phyloP scores from a whole-genome alignment of 208 protist genomes.

The Leishmania aethiopica region DNA sequence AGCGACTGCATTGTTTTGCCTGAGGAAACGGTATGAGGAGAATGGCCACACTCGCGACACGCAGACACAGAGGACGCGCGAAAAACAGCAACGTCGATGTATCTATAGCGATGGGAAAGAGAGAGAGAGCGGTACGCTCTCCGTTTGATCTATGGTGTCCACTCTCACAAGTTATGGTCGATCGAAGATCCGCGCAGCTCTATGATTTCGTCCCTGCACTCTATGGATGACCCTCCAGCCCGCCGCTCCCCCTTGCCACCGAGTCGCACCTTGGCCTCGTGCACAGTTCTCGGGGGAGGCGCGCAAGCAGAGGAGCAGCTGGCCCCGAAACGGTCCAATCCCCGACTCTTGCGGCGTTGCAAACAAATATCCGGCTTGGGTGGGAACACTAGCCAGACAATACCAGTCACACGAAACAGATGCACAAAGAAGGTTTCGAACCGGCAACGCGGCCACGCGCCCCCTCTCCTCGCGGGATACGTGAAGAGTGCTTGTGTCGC shows the following conservation, averaged over 20 bases:
- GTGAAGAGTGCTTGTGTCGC: not conserved
- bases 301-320: no score
- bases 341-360: no score
- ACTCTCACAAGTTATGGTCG: not conserved
- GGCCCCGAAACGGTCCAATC: no score
- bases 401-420: not conserved
- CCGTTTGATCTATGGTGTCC: not conserved
- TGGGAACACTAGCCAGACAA: no score
- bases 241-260: not conserved
- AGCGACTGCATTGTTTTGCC: slow-evolving; percentile 11
- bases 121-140: not conserved
- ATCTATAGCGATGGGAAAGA: not conserved
- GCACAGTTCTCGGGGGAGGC: not conserved
- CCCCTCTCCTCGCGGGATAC: not conserved
- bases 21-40: not conserved
- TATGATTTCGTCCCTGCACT: not conserved
- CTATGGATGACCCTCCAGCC: not conserved
- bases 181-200: not conserved
- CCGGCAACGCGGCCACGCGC: not conserved
- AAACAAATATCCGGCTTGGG: no score
- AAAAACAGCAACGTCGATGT: not conserved
- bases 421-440: not conserved
- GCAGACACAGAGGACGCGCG: no score
- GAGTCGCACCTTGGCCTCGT: not conserved
- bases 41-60: not conserved